phyloP scores from a whole-genome alignment of 2,329 filamentous ascomycete genomes.

The Xylariaceae sp. region DNA sequence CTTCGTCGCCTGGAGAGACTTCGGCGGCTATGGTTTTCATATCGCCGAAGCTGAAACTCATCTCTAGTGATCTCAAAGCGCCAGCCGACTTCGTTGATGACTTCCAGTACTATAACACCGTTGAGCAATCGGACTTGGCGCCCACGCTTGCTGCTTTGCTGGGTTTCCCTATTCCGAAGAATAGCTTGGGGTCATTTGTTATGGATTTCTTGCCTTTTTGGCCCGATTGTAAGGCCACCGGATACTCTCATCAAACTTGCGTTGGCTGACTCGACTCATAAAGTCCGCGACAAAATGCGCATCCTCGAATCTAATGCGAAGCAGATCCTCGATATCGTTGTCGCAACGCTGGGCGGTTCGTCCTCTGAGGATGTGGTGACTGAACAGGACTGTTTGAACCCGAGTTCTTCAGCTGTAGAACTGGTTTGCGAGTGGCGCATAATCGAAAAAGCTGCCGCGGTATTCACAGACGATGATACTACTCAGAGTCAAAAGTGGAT shows the following conservation, averaged over 20 bases:
- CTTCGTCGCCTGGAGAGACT: slow-evolving; percentile 88
- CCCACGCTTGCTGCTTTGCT: slow-evolving; percentile 83
- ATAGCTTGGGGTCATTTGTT: slow-evolving; percentile 85
- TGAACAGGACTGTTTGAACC: slow-evolving; percentile 30
- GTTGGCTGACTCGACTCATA: slow-evolving; percentile 15
- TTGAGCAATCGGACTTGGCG: slow-evolving; percentile 94
- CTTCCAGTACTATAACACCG: slow-evolving; percentile 74
- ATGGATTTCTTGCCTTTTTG: slow-evolving; percentile 73
- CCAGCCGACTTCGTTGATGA: slow-evolving; percentile 60
- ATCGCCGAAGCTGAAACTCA: slow-evolving; percentile 68
- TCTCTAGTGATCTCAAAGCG: slow-evolving; percentile 41
- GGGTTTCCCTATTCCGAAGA: slow-evolving; percentile 81
- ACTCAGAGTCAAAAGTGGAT: slow-evolving; percentile 33
- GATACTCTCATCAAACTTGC: not conserved
- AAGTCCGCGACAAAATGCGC: slow-evolving; percentile 44
- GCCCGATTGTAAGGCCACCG: slow-evolving; percentile 48
- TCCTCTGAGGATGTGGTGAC: slow-evolving; percentile 36
- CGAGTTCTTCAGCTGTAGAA: slow-evolving; percentile 45
- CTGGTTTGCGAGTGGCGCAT: slow-evolving; percentile 66
- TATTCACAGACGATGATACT: not conserved
- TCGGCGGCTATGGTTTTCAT: slow-evolving; percentile 89
- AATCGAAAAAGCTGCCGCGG: slow-evolving; percentile 28
- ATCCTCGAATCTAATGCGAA: slow-evolving; percentile 72
- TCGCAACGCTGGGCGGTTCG: slow-evolving; percentile 59
- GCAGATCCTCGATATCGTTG: slow-evolving; percentile 74